Evolutionary conservation across 2,329 filamentous ascomycete genomes (phyloP), one percentile per base, ranked within the genome.

Genomic region (Phyllosticta citribraziliensis): DNA sequence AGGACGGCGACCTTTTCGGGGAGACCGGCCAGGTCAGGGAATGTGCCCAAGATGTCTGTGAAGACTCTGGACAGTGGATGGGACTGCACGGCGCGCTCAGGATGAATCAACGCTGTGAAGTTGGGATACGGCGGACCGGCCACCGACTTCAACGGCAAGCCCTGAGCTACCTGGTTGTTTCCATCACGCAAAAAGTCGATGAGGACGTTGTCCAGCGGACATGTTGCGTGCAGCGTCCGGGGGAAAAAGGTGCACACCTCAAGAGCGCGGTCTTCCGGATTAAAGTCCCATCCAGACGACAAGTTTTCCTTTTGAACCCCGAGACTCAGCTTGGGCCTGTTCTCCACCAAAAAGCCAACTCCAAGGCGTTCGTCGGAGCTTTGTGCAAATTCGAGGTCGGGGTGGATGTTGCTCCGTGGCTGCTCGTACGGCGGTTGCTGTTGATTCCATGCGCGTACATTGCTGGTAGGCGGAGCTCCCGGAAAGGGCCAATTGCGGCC

Each of bases 51-150:
- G 62, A 96, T 91, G 72, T 95, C 90, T 52, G 89, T 92, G 70
- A 95, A 89, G 14, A 96, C 83, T 66, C 89, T 89, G 6, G 89
- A 93, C 1, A 96, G 78, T 0, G 89, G 89, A 68, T 96, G 90
- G 1, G 86, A 84, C 67, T 82, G 81, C 8, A 77, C 77, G 63
- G 79, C 80, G 57, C 81, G 80, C 51, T 84, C 78, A 0, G 89
- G 88, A 69, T 93, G 89, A 50, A 93, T 81, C 4, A 96, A 80
- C 0, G 88, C 88, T 0, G 86, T 87, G 61, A 95, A 88, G 62
- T 87, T 89, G 1, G 91, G 91, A 69, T 95, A 92, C 14, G 83
- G 80, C 0, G 91, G 90, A 0, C 89, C 90, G 8, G 89, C 81
- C 9, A 93, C 81, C 53, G 88, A 83, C 51, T 84, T 79, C 9